These are phyloP conservation scores for Hirsutella thompsonii DNA, from an alignment of 2,329 filamentous ascomycete genomes.

Conservation along the genomic window DNA sequence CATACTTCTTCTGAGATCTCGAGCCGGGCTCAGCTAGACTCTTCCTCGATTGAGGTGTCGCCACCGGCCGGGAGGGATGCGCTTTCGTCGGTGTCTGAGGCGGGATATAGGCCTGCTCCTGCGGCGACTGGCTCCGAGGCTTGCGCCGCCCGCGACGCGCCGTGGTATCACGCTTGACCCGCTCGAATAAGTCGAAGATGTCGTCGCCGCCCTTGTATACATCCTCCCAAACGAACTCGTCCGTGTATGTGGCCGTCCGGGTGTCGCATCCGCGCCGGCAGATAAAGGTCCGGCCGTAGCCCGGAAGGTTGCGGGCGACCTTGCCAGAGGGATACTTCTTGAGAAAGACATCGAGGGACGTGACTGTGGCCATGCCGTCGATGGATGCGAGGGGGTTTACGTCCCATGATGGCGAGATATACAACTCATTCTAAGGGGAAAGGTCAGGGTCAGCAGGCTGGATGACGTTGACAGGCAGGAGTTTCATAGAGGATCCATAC, in stretches of 20 bases:
- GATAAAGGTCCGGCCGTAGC: conserved; percentile 77
- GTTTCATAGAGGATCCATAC: conserved; percentile 25
- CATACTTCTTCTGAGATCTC: conserved; percentile 16
- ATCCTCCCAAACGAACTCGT: conserved; percentile 87
- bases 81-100: conserved; percentile 24
- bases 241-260: conserved; percentile 77
- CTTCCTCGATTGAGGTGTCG: conserved; percentile 18
- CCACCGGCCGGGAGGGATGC: conserved; percentile 10
- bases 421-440: conserved; percentile 62
- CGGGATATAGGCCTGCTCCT: conserved; percentile 18
- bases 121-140: conserved; percentile 17
- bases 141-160: conserved; percentile 32
- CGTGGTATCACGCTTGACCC: conserved; percentile 62
- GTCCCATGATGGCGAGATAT: conserved; percentile 80
- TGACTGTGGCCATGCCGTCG: conserved; percentile 73
- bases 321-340: conserved; percentile 60
- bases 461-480: background rate
- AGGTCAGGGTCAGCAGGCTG: background rate
- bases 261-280: conserved; percentile 85
- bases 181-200: conserved; percentile 51
- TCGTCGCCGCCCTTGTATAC: conserved; percentile 54
- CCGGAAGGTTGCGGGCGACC: conserved; percentile 57
- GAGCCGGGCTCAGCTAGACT: conserved; percentile 18
- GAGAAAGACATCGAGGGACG: conserved; percentile 59
- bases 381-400: conserved; percentile 78